These are phyloP conservation scores for Cnidoscolus chayamansa DNA, from an alignment of 441 rosid genomes.

Conservation along the genomic window DNA sequence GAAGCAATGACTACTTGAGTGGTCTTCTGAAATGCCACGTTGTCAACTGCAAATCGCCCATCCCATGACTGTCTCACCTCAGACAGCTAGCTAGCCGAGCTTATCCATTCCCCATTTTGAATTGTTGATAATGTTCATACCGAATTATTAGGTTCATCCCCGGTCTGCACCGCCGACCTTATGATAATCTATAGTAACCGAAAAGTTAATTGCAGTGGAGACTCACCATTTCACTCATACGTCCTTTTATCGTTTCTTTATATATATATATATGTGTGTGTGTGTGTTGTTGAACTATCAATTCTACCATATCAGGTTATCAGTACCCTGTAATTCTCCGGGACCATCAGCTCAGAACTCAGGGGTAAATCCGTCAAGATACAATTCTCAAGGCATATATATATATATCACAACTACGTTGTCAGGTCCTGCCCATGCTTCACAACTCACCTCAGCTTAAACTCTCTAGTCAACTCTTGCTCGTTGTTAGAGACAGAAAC, in stretches of 20 bases:
- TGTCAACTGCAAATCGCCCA: neutral
- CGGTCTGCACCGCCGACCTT: no score
- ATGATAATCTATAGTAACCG: neutral
- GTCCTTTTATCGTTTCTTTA: neutral
- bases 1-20: neutral
- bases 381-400: neutral
- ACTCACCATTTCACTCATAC: neutral
- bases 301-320: neutral
- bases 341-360: neutral
- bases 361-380: constrained; percentile 17
- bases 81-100: neutral
- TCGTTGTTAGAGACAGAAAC: neutral
- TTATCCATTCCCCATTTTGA: neutral
- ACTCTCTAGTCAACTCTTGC: neutral
- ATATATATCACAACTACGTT: neutral
- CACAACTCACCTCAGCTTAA: neutral
- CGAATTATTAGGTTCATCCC: constrained; percentile 8
- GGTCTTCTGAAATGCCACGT: neutral
- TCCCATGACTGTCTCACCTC: neutral
- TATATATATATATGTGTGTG: no score
- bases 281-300: neutral
- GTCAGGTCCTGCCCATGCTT: neutral
- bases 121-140: neutral
- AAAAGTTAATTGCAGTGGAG: neutral
- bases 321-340: neutral